phyloP scores from a whole-genome alignment of 305 asterid genomes.

The Plantago coronopus region DNA sequence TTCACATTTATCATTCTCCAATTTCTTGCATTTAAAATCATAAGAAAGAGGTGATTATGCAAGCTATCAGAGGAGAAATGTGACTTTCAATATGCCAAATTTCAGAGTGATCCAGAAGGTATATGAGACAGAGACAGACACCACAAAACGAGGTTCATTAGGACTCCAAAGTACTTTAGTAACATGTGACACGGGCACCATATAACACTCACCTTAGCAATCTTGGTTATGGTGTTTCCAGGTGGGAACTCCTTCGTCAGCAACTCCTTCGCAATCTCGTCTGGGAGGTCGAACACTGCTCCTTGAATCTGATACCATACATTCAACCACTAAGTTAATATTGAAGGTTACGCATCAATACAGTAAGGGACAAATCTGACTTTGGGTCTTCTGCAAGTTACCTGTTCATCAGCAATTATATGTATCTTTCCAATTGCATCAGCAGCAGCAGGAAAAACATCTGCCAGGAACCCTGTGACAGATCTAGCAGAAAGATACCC shows the following conservation, averaged over 20 bases:
- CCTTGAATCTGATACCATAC: constrained; percentile 65
- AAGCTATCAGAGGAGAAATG: no score
- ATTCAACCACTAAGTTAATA: constrained; percentile 15
- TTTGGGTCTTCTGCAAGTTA: constrained; percentile 23
- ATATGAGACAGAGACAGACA: not conserved
- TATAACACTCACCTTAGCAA: constrained; percentile 56
- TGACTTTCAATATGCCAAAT: no score
- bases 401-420: constrained; percentile 69
- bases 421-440: constrained; percentile 85
- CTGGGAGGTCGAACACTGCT: constrained; percentile 97
- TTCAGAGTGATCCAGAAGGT: not conserved
- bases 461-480: constrained; percentile 85
- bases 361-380: constrained; percentile 6
- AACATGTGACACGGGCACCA: not conserved
- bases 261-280: constrained; percentile 86
- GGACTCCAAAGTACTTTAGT: no score
- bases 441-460: constrained; percentile 85
- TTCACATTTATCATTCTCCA: no score
- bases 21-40: no score
- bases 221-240: constrained; percentile 78
- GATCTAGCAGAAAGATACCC: constrained; percentile 83
- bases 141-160: not conserved
- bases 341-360: not conserved
- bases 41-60: no score
- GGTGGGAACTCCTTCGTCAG: constrained; percentile 70